Base-by-base conservation (phyloP, 2,329 filamentous ascomycete genomes). In the Daldinia sp. region DNA sequence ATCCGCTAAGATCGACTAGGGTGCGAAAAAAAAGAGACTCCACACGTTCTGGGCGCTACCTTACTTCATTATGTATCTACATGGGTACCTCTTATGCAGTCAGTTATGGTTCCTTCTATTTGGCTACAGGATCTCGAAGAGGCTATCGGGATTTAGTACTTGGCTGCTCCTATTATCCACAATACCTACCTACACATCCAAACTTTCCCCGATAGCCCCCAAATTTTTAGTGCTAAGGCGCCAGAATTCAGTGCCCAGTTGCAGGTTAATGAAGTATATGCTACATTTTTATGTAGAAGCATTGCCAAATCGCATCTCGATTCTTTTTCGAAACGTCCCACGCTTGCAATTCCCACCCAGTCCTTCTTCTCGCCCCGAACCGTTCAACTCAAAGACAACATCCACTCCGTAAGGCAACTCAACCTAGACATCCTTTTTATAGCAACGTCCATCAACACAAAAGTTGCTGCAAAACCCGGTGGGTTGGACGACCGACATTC, bases 231-330 rank as follows among this genome's bases (percentile, higher is more conserved):
- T 59, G 63, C 46, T 35, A 39, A 66, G 23, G 54, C 51, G 44
- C 56, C 46, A 54, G 39, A 67, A 60, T 23, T 41, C 44, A 46
- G 33, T 37, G 51, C 51, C 33, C n/a, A 54, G 51, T 23, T 55
- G 30, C 53, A 56, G 15, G 53, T 18, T 39, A 42, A 56, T 56
- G 33, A 56, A 37, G 26, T 53, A 30, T 15, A 54, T 23, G 9
- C 18, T 44, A 44, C 42, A 26, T 51, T 26, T 26, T 51, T 51
- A 30, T 33, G 18, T 51, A 55, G 37, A 65, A 63, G 65, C 68
- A 71, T 71, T 66, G 65, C 60, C 68, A 68, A 71, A 71, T 71
- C 65, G 68, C 60, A 70, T 71, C 60, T 63, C 56, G 51, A 70
- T 65, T 68, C 59, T 63, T 30, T 44, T 42, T 42, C 63, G 60